These are phyloP conservation scores for Luvunga scandens DNA, from an alignment of 345 rosid species.

Conservation along the genomic window DNA sequence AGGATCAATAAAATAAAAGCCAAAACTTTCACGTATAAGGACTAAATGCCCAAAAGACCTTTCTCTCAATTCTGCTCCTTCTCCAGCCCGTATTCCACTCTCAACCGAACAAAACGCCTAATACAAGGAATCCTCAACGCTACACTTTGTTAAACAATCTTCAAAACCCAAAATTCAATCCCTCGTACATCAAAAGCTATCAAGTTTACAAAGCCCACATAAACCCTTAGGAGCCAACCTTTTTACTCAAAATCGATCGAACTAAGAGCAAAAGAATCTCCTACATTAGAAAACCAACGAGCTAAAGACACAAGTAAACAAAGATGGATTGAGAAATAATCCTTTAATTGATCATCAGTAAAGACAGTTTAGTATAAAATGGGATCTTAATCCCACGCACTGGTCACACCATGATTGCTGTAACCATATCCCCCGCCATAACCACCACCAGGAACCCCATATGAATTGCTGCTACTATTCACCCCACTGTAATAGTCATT, in stretches of 20 bases:
- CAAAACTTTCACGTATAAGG: background rate
- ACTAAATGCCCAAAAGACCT: background rate
- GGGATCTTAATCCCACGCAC: conserved; percentile 46
- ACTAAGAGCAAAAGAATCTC: background rate
- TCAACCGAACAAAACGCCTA: background rate
- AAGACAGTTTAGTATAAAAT: background rate
- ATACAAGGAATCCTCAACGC: background rate
- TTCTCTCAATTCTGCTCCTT: background rate
- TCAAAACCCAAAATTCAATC: conserved; percentile 24
- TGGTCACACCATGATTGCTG: conserved; percentile 23
- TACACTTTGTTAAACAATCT: conserved; percentile 19
- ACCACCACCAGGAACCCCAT: conserved; percentile 28
- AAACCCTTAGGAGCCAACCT: background rate
- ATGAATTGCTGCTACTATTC: conserved; percentile 18
- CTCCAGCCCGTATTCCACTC: background rate
- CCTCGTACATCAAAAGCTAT: conserved; percentile 16
- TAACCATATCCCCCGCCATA: background rate
- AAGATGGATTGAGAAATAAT: background rate
- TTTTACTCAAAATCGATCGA: too few species aligned
- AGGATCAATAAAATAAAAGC: background rate
- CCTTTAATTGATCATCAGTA: conserved; percentile 4
- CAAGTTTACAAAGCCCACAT: background rate
- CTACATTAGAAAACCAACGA: background rate
- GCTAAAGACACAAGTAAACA: background rate
- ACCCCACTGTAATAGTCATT: conserved; percentile 36